These are phyloP conservation scores for Crassisporium funariophilum DNA, from an alignment of 768 basidiomycete species.

Conservation along the genomic window DNA sequence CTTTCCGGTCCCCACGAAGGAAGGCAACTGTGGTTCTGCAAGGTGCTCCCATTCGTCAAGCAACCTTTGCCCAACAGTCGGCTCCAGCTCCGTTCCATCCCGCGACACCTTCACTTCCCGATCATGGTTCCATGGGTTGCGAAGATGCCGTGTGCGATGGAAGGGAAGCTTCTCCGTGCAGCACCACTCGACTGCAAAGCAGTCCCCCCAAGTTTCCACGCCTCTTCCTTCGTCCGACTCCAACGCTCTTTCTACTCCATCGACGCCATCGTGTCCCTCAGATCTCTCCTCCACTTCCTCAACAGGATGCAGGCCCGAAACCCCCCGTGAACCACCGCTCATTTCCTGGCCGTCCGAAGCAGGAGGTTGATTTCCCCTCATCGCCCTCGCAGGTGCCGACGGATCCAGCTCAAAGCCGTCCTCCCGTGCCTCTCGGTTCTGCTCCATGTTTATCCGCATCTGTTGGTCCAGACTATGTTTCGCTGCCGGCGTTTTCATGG, in stretches of 20 bases:
- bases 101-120: conserved; percentile 79
- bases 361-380: conserved; percentile 21
- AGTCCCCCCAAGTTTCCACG: conserved; percentile 64
- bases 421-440: conserved; percentile 1
- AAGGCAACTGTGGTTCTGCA: conserved; percentile 15
- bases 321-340: background rate
- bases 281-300: conserved; percentile 16
- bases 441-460: background rate
- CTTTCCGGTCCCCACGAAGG: conserved; percentile 4
- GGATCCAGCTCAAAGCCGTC: conserved; percentile 41
- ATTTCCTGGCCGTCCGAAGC: too few species aligned
- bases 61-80: conserved; percentile 64
- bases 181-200: conserved; percentile 86
- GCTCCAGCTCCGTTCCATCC: conserved; percentile 93
- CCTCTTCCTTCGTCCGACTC: conserved; percentile 11
- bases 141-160: conserved; percentile 70
- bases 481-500: conserved; percentile 21
- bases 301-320: conserved; percentile 6
- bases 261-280: conserved; percentile 29
- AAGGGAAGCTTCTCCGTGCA: conserved; percentile 74
- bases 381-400: conserved; percentile 41
- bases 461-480: conserved; percentile 36
- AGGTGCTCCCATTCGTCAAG: conserved; percentile 68
- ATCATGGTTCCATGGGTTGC: conserved; percentile 93
- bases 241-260: conserved; percentile 21